Evolutionary conservation across 2,329 filamentous ascomycete genomes (phyloP).

Genomic region (Colletotrichum graminicola): DNA sequence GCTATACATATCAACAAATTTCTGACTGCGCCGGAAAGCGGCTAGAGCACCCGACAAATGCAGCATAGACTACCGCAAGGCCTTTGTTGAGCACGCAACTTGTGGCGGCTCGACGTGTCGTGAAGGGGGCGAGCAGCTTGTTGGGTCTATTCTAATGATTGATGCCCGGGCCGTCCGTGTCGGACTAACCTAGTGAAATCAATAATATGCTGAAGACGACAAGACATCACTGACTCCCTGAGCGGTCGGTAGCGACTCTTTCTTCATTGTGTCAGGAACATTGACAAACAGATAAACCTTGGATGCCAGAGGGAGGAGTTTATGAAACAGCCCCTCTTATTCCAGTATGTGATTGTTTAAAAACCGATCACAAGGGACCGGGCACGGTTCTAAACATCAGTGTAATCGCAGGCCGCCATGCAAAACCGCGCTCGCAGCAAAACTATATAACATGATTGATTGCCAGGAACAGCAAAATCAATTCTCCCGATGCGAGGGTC

Average conservation of each 20-base stretch:
- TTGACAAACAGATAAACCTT: background rate
- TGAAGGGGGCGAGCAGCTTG: background rate
- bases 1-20: no score
- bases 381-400: background rate
- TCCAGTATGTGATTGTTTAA: background rate
- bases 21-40: background rate
- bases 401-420: background rate
- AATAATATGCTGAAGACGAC: background rate
- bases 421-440: background rate
- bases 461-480: background rate
- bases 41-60: background rate
- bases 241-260: background rate
- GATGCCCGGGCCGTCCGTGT: background rate
- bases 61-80: background rate
- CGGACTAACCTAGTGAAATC: background rate
- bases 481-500: slow-evolving; percentile 1
- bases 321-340: background rate
- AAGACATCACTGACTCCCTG: background rate
- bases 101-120: background rate
- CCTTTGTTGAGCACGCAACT: background rate
- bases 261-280: background rate
- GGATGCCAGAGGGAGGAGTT: background rate
- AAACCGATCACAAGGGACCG: background rate
- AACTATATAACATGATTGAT: background rate
- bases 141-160: background rate